These are phyloP conservation scores for Obelidium mucronatum DNA, from an alignment of 192 early-diverging fungal genomes.

Conservation along the genomic window DNA sequence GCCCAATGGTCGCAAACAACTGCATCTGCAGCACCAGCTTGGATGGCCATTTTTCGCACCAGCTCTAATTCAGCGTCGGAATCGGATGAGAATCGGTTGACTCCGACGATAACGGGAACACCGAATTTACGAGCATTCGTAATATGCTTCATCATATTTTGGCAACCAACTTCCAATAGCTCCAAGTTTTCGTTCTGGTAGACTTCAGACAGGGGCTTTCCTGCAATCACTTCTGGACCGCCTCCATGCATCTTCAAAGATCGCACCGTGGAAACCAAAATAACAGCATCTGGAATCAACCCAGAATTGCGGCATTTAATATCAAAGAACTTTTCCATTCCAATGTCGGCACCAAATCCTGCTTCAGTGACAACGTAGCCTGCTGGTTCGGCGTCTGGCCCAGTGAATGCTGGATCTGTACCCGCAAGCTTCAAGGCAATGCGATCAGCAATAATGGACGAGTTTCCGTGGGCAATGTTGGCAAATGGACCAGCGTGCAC, in stretches of 20 bases:
- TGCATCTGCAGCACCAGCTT: conserved; percentile 88
- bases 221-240: conserved; percentile 89
- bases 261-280: conserved; percentile 93
- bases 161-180: conserved; percentile 81
- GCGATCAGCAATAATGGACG: conserved; percentile 92
- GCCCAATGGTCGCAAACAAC: conserved; percentile 95
- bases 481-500: conserved; percentile 99
- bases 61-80: conserved; percentile 84
- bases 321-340: conserved; percentile 98
- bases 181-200: conserved; percentile 91
- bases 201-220: conserved; percentile 88
- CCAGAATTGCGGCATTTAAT: conserved; percentile 96
- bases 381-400: conserved; percentile 46
- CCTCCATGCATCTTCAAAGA: conserved; percentile 99
- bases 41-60: conserved; percentile 72
- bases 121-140: conserved; percentile 90
- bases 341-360: conserved; percentile 99
- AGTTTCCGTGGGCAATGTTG: conserved; percentile 99
- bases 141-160: conserved; percentile 91
- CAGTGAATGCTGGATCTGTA: conserved; percentile 59
- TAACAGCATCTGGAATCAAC: conserved; percentile 87
- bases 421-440: conserved; percentile 95
- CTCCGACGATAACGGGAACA: conserved; percentile 87
- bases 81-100: conserved; percentile 91
- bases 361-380: conserved; percentile 98